Evolutionary conservation across 148 eudicot genomes (phyloP).

Genomic region (Chenopodium formosanum): DNA sequence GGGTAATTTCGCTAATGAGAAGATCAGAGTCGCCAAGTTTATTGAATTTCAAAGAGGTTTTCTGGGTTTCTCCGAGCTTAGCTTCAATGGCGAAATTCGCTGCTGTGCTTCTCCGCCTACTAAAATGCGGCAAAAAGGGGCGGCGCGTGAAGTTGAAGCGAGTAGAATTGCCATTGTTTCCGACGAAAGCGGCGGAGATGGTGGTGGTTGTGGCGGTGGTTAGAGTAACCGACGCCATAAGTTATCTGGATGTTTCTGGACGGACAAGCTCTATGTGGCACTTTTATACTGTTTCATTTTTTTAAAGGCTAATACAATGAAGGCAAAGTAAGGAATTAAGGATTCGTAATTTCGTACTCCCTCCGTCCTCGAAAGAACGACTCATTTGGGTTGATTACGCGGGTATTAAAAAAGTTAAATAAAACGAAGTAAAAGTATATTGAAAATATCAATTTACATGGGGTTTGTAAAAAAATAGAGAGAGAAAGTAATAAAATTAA

Average conservation of each 20-base stretch:
- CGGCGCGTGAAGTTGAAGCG: conserved; percentile 9
- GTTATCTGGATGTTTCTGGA: neutral
- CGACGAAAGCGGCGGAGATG: neutral
- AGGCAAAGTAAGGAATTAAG: too few relatives aligned
- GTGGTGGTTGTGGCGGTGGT: neutral
- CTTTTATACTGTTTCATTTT: too few relatives aligned
- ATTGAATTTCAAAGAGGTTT: conserved; percentile 47
- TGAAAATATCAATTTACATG: too few relatives aligned
- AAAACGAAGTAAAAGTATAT: too few relatives aligned
- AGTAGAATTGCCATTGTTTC: neutral
- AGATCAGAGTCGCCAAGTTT: conserved; percentile 90
- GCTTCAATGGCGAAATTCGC: neutral
- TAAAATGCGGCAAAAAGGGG: neutral
- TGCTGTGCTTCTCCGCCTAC: neutral
- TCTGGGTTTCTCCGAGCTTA: neutral
- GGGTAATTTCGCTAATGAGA: conserved; percentile 75
- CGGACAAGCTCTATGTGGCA: too few relatives aligned
- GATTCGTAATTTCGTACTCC: too few relatives aligned
- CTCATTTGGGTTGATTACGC: too few relatives aligned
- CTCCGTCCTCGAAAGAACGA: too few relatives aligned
- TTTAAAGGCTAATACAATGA: too few relatives aligned
- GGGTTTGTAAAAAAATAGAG: too few relatives aligned
- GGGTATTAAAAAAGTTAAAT: too few relatives aligned
- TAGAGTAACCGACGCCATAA: neutral
- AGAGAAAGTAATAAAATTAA: too few relatives aligned